Evolutionary conservation across 371 early-diverging fungal genomes (phyloP), one percentile per base, ranked within the genome.

Genomic region (Dinochytrium kinnereticum): DNA sequence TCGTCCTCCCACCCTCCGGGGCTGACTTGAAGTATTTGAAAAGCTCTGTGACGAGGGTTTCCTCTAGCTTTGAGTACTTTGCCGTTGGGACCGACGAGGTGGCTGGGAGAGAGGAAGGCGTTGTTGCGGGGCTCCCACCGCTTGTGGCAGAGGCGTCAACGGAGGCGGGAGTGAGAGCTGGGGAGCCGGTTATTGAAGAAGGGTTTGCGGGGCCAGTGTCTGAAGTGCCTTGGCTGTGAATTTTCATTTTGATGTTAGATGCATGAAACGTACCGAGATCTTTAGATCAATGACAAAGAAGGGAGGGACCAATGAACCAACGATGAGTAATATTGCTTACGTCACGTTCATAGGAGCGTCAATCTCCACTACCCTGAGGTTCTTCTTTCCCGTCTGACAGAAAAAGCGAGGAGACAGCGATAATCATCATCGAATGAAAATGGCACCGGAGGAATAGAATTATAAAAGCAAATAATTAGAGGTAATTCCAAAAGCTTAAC

Each of bases 21-120:
- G 31, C 36, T 79, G 77, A 15, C 51, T 26, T 51, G 68, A 90
- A 86, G 68, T 85, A 81, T 37, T 78, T 78, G 69, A 81, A 82
- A 44, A 90, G 78, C 21, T 87, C 87, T 0, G 53, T 55, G 59
- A 88, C 84, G 24, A 90, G 77, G 33, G 64, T 67, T 61, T 88
- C 87, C 51, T 85, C 87, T 24, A 84, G 82, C 70, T 55, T 51
- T 59, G 33, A 69, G 72, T 21, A 26, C 34, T 34, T 17, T 10
- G 26, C 17, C 61, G 73, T 70, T 73, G 64, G 49, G 65, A 38
- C 21, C 19, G 24, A 24, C 10, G 37, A 39, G n/a, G 57, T 55
- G 34, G 70, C 24, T 33, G 36, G 59, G 34, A 21, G 68, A 31
- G 66, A 67, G 59, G 59, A 2, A 2, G 39, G 44, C 69, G 37